phyloP scores from a whole-genome alignment of 495 filamentous ascomycete genomes.

The Penicillium alfredii region DNA sequence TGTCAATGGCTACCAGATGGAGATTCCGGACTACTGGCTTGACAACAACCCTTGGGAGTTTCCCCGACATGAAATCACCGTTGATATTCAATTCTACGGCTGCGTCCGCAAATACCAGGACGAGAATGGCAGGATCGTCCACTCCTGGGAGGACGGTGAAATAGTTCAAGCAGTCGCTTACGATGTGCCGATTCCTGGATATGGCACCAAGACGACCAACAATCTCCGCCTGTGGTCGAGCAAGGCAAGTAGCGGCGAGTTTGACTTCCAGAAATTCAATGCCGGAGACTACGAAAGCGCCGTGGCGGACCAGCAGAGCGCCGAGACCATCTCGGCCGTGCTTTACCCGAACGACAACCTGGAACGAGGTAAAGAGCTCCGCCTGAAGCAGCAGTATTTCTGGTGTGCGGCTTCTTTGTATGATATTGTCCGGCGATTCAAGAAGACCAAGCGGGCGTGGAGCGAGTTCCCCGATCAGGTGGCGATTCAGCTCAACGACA shows the following conservation, averaged over 20 bases:
- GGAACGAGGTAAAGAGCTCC: constrained; percentile 92
- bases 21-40: constrained; percentile 97
- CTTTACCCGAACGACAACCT: constrained; percentile 97
- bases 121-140: constrained; percentile 63
- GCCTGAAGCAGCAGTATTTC: constrained; percentile 98
- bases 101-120: constrained; percentile 66
- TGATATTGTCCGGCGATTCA: constrained; percentile 95
- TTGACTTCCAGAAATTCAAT: constrained; percentile 99
- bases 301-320: constrained; percentile 89
- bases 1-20: constrained; percentile 92
- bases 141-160: constrained; percentile 87
- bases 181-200: constrained; percentile 92
- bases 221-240: constrained; percentile 96
- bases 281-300: constrained; percentile 96
- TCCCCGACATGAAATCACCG: constrained; percentile 86
- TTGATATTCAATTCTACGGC: constrained; percentile 96
- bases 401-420: constrained; percentile 96
- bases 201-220: constrained; percentile 83
- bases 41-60: constrained; percentile 99
- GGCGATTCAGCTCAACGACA: constrained; percentile 97
- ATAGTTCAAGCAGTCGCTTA: constrained; percentile 89
- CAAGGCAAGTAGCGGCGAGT: constrained; percentile 94
- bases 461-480: constrained; percentile 88
- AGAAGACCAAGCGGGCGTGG: constrained; percentile 91
- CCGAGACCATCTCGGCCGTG: constrained; percentile 96